phyloP scores from a whole-genome alignment of 805 yeast species.

The Hanseniaspora lindneri region DNA sequence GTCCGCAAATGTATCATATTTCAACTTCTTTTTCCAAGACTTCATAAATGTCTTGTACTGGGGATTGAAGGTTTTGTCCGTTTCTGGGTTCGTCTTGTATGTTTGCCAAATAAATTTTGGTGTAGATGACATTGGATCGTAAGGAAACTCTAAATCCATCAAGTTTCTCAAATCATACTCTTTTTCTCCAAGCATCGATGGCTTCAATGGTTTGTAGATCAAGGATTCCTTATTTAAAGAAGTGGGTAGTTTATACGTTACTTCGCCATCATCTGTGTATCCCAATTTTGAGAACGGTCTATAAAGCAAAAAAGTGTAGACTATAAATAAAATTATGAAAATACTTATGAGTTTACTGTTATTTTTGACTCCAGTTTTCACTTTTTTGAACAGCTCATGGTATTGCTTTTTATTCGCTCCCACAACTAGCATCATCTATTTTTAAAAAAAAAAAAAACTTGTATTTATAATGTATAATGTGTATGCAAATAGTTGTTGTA shows the following conservation, averaged over 20 bases:
- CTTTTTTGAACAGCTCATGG: not conserved
- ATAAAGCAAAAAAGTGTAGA: constrained; percentile 7
- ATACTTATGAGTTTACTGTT: not conserved
- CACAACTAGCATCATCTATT: too few relatives aligned
- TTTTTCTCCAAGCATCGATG: not conserved
- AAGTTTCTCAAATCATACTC: constrained; percentile 31
- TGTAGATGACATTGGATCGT: constrained; percentile 48
- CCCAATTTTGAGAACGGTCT: constrained; percentile 7
- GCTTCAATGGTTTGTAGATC: not conserved
- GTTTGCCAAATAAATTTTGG: constrained; percentile 89
- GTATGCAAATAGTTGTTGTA: too few relatives aligned
- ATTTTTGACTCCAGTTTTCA: not conserved
- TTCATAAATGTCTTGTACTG: constrained; percentile 14
- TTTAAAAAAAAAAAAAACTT: too few relatives aligned
- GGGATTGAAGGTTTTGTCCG: constrained; percentile 34
- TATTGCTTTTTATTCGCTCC: too few relatives aligned
- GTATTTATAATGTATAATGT: too few relatives aligned
- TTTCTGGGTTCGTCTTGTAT: constrained; percentile 62
- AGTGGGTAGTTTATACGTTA: constrained; percentile 8
- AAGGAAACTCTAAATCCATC: constrained; percentile 62
- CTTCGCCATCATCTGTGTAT: not conserved
- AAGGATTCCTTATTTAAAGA: constrained; percentile 4
- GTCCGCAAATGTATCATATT: not conserved
- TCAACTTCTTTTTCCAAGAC: constrained; percentile 13
- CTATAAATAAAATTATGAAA: not conserved